A percentile compares a stretch with the other conserved stretches of the same genome.
Conservation (phyloP, 2,329 filamentous ascomycete genomes). For the Septoria linicola region DNA sequence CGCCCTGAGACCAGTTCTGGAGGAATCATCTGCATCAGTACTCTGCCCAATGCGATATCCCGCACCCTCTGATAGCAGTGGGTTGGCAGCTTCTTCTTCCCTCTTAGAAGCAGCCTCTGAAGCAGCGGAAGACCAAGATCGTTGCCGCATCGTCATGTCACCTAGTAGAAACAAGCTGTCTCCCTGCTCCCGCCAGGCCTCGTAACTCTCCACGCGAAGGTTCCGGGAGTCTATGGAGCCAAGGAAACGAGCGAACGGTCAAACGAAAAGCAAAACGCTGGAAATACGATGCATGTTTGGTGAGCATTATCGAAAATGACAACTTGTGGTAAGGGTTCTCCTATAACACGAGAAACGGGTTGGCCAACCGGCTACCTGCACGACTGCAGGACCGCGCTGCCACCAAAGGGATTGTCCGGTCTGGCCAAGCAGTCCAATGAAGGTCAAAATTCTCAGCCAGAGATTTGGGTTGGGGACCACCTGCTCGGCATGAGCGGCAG, state of each 20-base stretch:
- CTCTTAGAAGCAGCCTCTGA: conserved; percentile 7
- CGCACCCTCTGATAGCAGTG: conserved; percentile 1
- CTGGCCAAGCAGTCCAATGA: too few species aligned
- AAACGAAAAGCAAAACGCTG: neutral
- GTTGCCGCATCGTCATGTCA: conserved; percentile 15
- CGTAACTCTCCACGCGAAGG: neutral
- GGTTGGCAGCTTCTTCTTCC: conserved; percentile 1
- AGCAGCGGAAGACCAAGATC: conserved; percentile 16
- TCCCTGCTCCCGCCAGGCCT: neutral
- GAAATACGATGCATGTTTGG: neutral
- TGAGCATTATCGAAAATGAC: neutral
- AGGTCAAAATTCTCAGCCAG: too few species aligned
- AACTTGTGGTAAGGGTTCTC: neutral
- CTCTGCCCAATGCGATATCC: neutral
- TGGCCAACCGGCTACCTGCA: neutral
- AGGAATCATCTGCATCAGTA: neutral
- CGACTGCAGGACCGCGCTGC: neutral
- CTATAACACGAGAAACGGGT: neutral
- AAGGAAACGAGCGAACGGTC: neutral
- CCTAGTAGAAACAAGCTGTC: neutral
- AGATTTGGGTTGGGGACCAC: too few species aligned
- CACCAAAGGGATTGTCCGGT: too few species aligned
- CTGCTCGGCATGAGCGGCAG: too few species aligned
- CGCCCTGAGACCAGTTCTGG: conserved; percentile 13
- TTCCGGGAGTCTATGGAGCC: neutral